phyloP scores from a whole-genome alignment of 805 yeast species.

The Ogataea philodendri region DNA sequence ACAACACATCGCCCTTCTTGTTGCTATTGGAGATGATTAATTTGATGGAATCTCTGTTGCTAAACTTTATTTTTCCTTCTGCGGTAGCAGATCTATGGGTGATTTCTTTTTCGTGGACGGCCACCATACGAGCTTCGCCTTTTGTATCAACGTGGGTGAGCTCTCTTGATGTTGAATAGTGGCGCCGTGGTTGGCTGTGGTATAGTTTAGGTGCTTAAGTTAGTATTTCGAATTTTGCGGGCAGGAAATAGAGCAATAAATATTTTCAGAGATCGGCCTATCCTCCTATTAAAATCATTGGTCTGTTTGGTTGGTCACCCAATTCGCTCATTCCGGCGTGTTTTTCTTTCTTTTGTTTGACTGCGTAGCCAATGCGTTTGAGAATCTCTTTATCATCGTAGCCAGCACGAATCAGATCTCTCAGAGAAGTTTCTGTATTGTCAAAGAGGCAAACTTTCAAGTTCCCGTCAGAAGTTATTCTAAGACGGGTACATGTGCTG shows the following conservation, averaged over 20 bases:
- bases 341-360: constrained; percentile 44
- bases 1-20: constrained; percentile 53
- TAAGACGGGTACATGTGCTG: constrained; percentile 48
- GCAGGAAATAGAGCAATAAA: constrained; percentile 2
- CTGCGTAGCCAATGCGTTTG: constrained; percentile 43
- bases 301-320: constrained; percentile 47
- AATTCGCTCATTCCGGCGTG: constrained; percentile 52
- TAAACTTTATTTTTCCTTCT: constrained; percentile 40
- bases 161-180: constrained; percentile 9
- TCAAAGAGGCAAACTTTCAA: constrained; percentile 55
- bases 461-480: constrained; percentile 54
- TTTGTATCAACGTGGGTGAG: constrained; percentile 40
- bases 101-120: constrained; percentile 38
- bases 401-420: constrained; percentile 42
- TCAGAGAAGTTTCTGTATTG: constrained; percentile 46
- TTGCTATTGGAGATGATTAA: constrained; percentile 37
- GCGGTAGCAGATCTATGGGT: constrained; percentile 46
- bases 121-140: constrained; percentile 47
- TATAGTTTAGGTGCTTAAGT: constrained; percentile 2
- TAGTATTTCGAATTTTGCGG: constrained; percentile 9
- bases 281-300: constrained; percentile 59
- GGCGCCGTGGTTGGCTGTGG: background rate
- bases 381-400: constrained; percentile 37
- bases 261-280: constrained; percentile 14
- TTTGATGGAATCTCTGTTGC: constrained; percentile 31